Evolutionary conservation across 1,139 yeast species (phyloP).

Genomic region (Saccharomyces hybrid): DNA sequence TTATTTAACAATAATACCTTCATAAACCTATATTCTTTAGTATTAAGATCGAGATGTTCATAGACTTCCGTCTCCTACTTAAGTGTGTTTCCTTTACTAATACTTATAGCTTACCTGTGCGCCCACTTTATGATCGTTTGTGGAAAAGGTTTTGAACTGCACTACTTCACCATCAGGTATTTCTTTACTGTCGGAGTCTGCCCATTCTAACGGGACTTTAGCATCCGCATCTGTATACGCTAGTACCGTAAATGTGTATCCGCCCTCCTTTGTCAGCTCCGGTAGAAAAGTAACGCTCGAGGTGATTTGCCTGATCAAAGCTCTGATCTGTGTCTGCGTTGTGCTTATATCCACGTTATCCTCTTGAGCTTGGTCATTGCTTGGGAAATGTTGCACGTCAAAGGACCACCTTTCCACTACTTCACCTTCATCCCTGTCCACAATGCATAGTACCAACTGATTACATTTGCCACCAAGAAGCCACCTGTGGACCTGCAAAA

Average conservation of each 20-base stretch:
- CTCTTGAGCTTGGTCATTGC: constrained; percentile 23
- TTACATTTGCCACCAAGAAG: constrained; percentile 62
- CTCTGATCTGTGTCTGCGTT: constrained; percentile 70
- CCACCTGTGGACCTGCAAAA: constrained; percentile 79
- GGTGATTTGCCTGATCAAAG: constrained; percentile 81
- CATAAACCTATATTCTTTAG: not conserved
- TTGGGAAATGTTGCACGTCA: constrained; percentile 41
- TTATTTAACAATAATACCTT: not conserved
- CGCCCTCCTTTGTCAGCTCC: constrained; percentile 49
- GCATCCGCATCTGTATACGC: constrained; percentile 75
- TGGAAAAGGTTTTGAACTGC: constrained; percentile 59
- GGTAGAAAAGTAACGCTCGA: constrained; percentile 86
- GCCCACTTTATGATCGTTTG: constrained; percentile 64
- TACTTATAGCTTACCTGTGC: constrained; percentile 60
- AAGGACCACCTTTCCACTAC: constrained; percentile 86
- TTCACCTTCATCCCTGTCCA: constrained; percentile 59
- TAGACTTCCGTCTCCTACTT: not conserved
- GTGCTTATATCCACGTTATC: constrained; percentile 31
- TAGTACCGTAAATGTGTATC: constrained; percentile 75
- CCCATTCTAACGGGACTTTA: constrained; percentile 78
- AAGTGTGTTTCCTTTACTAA: not conserved
- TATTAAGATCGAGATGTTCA: not conserved
- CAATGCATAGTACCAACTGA: constrained; percentile 62
- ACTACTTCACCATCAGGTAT: constrained; percentile 55
- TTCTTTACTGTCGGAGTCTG: constrained; percentile 61